phyloP scores from a whole-genome alignment of 2,329 filamentous ascomycete species.

The Penicillium hordei region DNA sequence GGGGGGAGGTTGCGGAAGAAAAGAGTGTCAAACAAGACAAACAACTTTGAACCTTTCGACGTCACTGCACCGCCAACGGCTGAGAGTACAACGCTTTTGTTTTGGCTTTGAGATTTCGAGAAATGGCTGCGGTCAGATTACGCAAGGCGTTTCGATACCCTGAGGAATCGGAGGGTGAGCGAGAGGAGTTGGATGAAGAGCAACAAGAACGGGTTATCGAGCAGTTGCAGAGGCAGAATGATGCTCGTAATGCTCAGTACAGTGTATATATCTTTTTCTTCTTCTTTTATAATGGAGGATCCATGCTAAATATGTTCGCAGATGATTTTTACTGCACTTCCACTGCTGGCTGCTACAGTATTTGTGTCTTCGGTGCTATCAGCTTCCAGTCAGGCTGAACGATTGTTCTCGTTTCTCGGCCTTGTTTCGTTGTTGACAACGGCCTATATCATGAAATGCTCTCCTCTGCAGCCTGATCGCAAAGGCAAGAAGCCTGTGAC shows the following conservation, averaged over 20 bases:
- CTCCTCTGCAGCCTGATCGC: slow-evolving; percentile 29
- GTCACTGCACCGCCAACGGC: not conserved
- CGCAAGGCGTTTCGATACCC: slow-evolving; percentile 78
- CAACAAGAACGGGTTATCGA: slow-evolving; percentile 46
- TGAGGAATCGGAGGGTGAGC: slow-evolving; percentile 56
- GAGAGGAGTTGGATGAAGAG: slow-evolving; percentile 72
- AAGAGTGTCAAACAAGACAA: slow-evolving; percentile 29
- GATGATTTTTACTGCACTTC: slow-evolving; percentile 39
- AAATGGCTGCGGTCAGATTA: slow-evolving; percentile 60
- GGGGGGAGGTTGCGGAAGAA: slow-evolving; percentile 9
- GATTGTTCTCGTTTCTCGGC: slow-evolving; percentile 33
- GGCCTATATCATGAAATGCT: slow-evolving; percentile 39
- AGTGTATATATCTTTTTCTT: slow-evolving; percentile 32
- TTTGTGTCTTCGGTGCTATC: slow-evolving; percentile 38
- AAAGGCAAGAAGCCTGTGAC: slow-evolving; percentile 33
- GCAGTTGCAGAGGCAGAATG: slow-evolving; percentile 37
- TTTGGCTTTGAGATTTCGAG: not conserved
- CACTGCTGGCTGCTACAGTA: slow-evolving; percentile 32
- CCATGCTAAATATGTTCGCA: slow-evolving; percentile 14
- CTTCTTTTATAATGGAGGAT: not conserved
- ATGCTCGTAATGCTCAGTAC: slow-evolving; percentile 42
- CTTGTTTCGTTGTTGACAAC: slow-evolving; percentile 40
- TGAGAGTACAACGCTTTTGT: not conserved
- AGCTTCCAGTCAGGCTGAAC: slow-evolving; percentile 20
- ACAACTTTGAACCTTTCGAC: slow-evolving; percentile 11